Base-by-base conservation (phyloP, 2,329 filamentous ascomycete species). In the Aspergillus sclerotialis region DNA sequence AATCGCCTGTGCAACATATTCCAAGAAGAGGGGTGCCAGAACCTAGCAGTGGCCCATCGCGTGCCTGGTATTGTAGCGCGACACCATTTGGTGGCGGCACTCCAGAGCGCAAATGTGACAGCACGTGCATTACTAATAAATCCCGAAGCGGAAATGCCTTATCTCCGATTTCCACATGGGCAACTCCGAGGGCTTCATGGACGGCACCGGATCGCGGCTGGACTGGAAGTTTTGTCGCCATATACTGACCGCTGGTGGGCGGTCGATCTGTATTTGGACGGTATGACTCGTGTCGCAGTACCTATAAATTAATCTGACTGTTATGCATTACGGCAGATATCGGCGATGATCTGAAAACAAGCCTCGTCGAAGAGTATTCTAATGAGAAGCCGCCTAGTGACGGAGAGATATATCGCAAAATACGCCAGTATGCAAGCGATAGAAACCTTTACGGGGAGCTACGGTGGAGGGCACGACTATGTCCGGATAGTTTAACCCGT, bases 251-350 rank as follows among this genome's bases (percentile, higher is more conserved):
- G 39, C 19, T 53, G 40, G 48, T 60, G 46, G 54, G 48, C 39
- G 12, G 52, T 59, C 2, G 49, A 60, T 39, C 35, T 59, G n/a
- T 60, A 54, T 35, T 35, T 46, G 8, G 42, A 49, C 39, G 44
- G 52, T 56, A 36, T 29, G 19, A 23, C 10, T 10, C 10, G 6
- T 23, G 14, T 28, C n/a, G 15, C 21, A 30, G 18, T 25, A 25
- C 26, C 29, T n/a, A 28, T 37, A 29, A 10, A 30, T 21, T 21
- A 11, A 32, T 15, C 32, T 41, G 19, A 41, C 23, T 23, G 19
- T 23, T 23, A 7, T 10, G 6, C 19, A 10, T 35, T 19, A 32
- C 28, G 23, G n/a, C 32, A 51, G 48, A 52, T 35, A 45, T 52
- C 18, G 37, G 38, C 30, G 7, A 14, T 1, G 26, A 32, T n/a